These are phyloP conservation scores for Trametes villosa DNA, from an alignment of 768 basidiomycete species.

Conservation along the genomic window DNA sequence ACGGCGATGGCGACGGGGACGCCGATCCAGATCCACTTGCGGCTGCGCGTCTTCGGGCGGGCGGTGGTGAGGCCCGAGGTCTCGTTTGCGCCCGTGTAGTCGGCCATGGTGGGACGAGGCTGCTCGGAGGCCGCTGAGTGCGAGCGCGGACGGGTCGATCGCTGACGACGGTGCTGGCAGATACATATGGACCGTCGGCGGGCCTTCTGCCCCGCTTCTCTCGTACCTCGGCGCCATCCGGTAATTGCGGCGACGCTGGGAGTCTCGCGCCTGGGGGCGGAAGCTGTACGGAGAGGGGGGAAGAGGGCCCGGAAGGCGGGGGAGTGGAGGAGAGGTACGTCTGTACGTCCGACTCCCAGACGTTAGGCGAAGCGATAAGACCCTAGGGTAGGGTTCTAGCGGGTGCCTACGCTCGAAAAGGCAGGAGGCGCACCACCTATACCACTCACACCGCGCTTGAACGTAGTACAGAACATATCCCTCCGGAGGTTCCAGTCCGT, in stretches of 20 bases:
- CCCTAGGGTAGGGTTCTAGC: too few relatives aligned
- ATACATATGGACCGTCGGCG: background rate
- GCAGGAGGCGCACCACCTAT: too few relatives aligned
- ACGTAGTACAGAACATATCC: conserved; percentile 12
- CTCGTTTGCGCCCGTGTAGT: conserved; percentile 67
- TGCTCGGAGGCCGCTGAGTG: conserved; percentile 21
- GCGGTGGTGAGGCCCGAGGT: conserved; percentile 74
- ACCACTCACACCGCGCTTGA: too few relatives aligned
- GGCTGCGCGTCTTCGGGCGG: conserved; percentile 53
- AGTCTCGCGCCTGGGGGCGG: background rate
- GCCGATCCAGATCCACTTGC: conserved; percentile 77
- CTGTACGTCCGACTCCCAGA: conserved; percentile 9
- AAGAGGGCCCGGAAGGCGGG: background rate
- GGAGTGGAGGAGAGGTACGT: conserved; percentile 3
- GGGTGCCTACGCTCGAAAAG: too few relatives aligned
- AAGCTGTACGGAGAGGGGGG: background rate
- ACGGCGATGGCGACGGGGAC: conserved; percentile 68
- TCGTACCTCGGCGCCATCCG: too few relatives aligned
- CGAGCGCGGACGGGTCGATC: conserved; percentile 5
- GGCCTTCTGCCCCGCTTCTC: too few relatives aligned
- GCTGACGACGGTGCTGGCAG: too few relatives aligned
- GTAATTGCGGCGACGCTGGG: too few relatives aligned
- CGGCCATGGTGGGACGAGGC: conserved; percentile 55
- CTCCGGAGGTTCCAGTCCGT: conserved; percentile 11
- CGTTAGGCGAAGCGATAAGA: too few relatives aligned